Percentiles rank a stretch among this genome's conserved stretches.
Conservation (phyloP, 2,329 filamentous ascomycete species). For the Pleomassaria siparia region DNA sequence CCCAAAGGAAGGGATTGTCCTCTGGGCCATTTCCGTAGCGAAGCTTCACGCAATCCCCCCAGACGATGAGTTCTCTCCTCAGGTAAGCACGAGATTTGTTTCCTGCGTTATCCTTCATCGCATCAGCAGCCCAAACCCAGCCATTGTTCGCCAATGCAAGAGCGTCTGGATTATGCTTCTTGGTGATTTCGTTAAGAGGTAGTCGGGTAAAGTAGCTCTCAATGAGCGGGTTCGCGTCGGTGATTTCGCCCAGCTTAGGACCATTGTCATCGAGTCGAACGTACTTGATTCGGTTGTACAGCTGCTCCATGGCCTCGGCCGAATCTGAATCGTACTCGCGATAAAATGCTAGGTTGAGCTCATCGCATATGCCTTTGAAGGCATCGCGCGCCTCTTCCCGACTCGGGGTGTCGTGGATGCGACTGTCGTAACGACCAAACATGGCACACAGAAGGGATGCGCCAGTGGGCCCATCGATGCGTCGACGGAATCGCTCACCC, state of each 20-base stretch:
- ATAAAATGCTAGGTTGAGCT: slow-evolving; percentile 86
- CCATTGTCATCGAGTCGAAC: slow-evolving; percentile 89
- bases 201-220: slow-evolving; percentile 95
- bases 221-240: slow-evolving; percentile 75
- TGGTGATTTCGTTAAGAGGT: slow-evolving; percentile 74
- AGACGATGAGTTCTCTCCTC: slow-evolving; percentile 93
- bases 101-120: slow-evolving; percentile 89
- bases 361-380: slow-evolving; percentile 68
- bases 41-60: slow-evolving; percentile 97
- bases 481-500: slow-evolving; percentile 76
- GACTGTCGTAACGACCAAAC: slow-evolving; percentile 67
- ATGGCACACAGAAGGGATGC: slow-evolving; percentile 69
- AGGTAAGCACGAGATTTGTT: slow-evolving; percentile 89
- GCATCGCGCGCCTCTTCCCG: slow-evolving; percentile 56
- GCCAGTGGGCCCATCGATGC: slow-evolving; percentile 67
- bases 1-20: slow-evolving; percentile 93
- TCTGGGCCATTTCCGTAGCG: slow-evolving; percentile 78
- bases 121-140: slow-evolving; percentile 98
- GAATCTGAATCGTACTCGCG: slow-evolving; percentile 86
- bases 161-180: slow-evolving; percentile 72
- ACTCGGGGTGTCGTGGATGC: slow-evolving; percentile 52
- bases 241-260: slow-evolving; percentile 80
- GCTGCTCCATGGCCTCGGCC: slow-evolving; percentile 80
- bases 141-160: slow-evolving; percentile 91
- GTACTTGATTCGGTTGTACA: slow-evolving; percentile 95